These are phyloP conservation scores for Trichoderma atroviride DNA, from an alignment of 2,329 filamentous ascomycete genomes.

Conservation along the genomic window DNA sequence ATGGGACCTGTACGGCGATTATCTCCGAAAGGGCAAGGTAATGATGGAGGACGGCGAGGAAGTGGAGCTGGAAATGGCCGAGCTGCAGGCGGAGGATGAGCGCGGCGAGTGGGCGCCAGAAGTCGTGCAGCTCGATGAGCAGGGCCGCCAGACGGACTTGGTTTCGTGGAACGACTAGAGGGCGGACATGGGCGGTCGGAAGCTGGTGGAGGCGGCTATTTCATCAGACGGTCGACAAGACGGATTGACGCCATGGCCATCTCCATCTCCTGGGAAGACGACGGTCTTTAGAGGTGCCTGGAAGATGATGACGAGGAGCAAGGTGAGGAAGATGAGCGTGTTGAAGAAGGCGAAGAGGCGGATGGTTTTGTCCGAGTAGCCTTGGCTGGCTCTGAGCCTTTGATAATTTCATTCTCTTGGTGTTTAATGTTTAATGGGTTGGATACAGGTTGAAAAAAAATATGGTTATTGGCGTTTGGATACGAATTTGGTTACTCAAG, in stretches of 20 bases:
- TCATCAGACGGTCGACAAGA: not conserved
- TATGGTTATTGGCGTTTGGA: not conserved
- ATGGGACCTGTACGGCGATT: slow-evolving; percentile 59
- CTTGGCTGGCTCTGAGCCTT: not conserved
- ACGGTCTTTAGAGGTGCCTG: not conserved
- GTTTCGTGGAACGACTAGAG: slow-evolving; percentile 51
- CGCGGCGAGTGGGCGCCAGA: slow-evolving; percentile 57
- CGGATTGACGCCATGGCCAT: not conserved
- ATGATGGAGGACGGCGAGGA: slow-evolving; percentile 58
- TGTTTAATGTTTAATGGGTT: not conserved
- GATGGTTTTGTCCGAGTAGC: slow-evolving; percentile 8
- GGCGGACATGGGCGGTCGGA: not conserved
- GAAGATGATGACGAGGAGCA: not conserved
- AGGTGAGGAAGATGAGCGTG: slow-evolving; percentile 6
- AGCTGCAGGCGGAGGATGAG: slow-evolving; percentile 58
- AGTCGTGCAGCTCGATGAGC: slow-evolving; percentile 55
- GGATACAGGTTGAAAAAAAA: not conserved
- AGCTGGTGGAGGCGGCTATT: not conserved
- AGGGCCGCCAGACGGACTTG: slow-evolving; percentile 54
- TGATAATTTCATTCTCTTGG: not conserved
- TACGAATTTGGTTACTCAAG: not conserved
- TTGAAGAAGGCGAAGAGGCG: slow-evolving; percentile 10
- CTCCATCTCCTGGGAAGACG: not conserved
- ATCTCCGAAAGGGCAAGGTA: slow-evolving; percentile 51
- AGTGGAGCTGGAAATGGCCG: slow-evolving; percentile 50